Conservation (phyloP, 2,329 filamentous ascomycete species). For the Anisogramma anomala region DNA sequence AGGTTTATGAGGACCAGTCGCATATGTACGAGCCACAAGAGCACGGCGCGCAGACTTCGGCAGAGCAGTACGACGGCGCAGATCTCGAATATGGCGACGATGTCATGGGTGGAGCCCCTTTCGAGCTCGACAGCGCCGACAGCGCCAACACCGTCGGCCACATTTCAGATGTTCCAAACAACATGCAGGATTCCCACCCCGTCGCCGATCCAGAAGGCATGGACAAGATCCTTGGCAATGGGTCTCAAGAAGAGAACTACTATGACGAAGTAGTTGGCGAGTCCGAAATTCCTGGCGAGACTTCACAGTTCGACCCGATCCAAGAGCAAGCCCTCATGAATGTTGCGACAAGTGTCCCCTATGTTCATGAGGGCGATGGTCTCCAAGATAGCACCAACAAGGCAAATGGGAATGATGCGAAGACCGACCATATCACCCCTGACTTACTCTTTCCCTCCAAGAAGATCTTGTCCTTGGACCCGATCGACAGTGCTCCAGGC, state of each 20-base stretch:
- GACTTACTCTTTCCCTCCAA: background rate
- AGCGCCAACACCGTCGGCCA: background rate
- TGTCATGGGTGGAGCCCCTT: slow-evolving; percentile 10
- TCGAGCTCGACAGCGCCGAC: slow-evolving; percentile 14
- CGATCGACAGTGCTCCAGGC: too few species aligned
- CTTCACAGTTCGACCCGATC: slow-evolving; percentile 8
- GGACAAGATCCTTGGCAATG: slow-evolving; percentile 12
- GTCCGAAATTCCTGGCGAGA: slow-evolving; percentile 14
- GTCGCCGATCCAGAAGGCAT: slow-evolving; percentile 2
- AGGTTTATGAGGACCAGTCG: background rate
- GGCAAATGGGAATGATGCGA: slow-evolving; percentile 6
- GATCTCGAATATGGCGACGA: background rate
- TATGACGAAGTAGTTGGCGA: slow-evolving; percentile 20
- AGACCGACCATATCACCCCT: slow-evolving; percentile 4
- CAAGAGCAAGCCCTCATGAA: slow-evolving; percentile 6
- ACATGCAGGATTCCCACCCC: background rate
- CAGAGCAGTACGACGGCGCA: background rate
- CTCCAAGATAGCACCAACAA: background rate
- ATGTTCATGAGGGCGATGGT: background rate
- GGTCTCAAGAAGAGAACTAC: slow-evolving; percentile 25
- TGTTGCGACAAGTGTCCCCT: slow-evolving; percentile 1
- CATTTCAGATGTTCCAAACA: background rate
- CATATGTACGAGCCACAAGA: background rate
- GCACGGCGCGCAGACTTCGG: background rate
- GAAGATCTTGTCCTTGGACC: too few species aligned